Evolutionary conservation across 495 filamentous ascomycete species (phyloP).

Genomic region (Elasticomyces elasticus): DNA sequence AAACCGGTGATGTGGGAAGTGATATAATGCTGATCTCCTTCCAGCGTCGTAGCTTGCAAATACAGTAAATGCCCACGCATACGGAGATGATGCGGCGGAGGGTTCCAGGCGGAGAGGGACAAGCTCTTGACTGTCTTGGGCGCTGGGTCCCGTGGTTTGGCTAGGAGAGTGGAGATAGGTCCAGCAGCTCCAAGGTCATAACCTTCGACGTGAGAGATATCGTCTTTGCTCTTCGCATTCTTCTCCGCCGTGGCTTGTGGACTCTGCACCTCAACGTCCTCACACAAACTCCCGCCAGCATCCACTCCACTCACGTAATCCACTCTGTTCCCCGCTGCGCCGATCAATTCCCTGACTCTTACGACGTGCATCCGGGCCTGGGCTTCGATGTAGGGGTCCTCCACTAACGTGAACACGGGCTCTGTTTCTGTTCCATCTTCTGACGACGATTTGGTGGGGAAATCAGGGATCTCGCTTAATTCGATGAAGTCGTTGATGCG

Average conservation of each 20-base stretch:
- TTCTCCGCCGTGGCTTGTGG: no score
- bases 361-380: conserved; percentile 92
- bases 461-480: conserved; percentile 77
- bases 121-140: conserved; percentile 87
- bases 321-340: conserved; percentile 76
- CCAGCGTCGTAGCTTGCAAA: conserved; percentile 73
- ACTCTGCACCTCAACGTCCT: conserved; percentile 43
- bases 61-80: conserved; percentile 92
- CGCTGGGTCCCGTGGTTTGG: conserved; percentile 48
- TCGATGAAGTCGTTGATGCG: conserved; percentile 92
- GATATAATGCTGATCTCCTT: conserved; percentile 87
- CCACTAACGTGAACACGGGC: conserved; percentile 69
- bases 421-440: conserved; percentile 40
- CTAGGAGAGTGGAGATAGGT: conserved; percentile 59
- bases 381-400: conserved; percentile 98
- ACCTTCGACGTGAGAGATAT: conserved; percentile 31
- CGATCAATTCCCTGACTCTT: conserved; percentile 81
- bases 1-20: conserved; percentile 90
- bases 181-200: conserved; percentile 68
- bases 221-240: conserved; percentile 9
- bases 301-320: conserved; percentile 81
- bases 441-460: no score
- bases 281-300: conserved; percentile 80
- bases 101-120: conserved; percentile 88
- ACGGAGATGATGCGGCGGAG: conserved; percentile 78